These are phyloP conservation scores for Acorus calamus DNA, from an alignment of 106 monocot genomes.

Conservation along the genomic window DNA sequence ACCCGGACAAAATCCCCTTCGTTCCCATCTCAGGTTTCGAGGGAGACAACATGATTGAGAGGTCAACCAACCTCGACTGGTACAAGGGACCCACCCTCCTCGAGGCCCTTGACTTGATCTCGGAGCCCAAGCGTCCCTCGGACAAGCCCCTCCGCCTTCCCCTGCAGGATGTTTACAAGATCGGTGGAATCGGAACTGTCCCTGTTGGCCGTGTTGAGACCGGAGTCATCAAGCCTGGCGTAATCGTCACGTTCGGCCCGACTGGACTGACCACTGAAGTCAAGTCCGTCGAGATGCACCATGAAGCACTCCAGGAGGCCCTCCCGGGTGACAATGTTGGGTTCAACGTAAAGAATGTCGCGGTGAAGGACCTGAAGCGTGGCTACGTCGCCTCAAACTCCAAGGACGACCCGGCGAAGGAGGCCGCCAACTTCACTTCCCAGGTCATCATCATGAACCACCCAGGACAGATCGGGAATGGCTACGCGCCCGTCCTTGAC, in stretches of 20 bases:
- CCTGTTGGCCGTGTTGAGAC: slow-evolving; percentile 29
- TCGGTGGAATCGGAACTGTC: slow-evolving; percentile 58
- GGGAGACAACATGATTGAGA: slow-evolving; percentile 58
- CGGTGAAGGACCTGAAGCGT: slow-evolving; percentile 61
- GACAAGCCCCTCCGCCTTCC: slow-evolving; percentile 47
- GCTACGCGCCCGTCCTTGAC: no score
- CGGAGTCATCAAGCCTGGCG: slow-evolving; percentile 34
- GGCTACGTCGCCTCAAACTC: slow-evolving; percentile 53
- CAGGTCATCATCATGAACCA: slow-evolving; percentile 43
- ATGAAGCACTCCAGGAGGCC: slow-evolving; percentile 45
- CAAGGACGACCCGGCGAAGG: slow-evolving; percentile 52
- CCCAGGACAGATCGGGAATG: slow-evolving; percentile 5
- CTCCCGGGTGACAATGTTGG: slow-evolving; percentile 59
- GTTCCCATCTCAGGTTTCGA: slow-evolving; percentile 37
- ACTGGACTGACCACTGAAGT: slow-evolving; percentile 49
- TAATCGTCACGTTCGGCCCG: slow-evolving; percentile 50
- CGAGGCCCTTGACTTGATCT: slow-evolving; percentile 42
- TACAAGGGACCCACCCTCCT: slow-evolving; percentile 64
- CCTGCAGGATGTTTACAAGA: slow-evolving; percentile 74
- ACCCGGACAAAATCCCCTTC: slow-evolving; percentile 44
- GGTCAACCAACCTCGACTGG: slow-evolving; percentile 67
- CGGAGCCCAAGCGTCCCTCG: slow-evolving; percentile 44
- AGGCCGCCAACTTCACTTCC: slow-evolving; percentile 13
- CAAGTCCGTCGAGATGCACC: slow-evolving; percentile 65
- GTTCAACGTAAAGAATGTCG: slow-evolving; percentile 61